Percentiles rank a stretch among this genome's conserved stretches.
Evolutionary conservation across 2,329 filamentous ascomycete species (phyloP).

Genomic region (Aspergillus pseudoglaucus): DNA sequence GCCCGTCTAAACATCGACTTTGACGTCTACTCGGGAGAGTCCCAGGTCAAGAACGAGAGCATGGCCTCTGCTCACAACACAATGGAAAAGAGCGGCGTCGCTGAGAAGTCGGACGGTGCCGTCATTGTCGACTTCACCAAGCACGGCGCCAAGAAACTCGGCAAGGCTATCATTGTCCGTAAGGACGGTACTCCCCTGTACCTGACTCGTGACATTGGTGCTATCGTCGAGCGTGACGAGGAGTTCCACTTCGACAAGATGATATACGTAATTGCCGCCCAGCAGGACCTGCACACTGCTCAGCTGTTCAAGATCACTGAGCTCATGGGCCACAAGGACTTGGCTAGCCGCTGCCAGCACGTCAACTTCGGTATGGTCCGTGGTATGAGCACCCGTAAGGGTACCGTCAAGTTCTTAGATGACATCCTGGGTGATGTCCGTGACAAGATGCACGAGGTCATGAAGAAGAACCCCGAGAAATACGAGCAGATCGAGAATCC

Average conservation of each 20-base stretch:
- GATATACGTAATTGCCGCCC: conserved; percentile 60
- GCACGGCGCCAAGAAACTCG: conserved; percentile 60
- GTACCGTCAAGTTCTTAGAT: conserved; percentile 67
- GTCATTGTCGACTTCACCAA: conserved; percentile 65
- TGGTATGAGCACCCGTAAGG: conserved; percentile 59
- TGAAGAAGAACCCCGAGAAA: conserved; percentile 84
- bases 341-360: conserved; percentile 54
- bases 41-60: conserved; percentile 56
- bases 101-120: conserved; percentile 59
- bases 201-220: conserved; percentile 63
- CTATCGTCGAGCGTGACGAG: conserved; percentile 56
- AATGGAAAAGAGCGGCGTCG: conserved; percentile 55
- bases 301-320: conserved; percentile 61
- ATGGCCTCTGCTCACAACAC: conserved; percentile 55
- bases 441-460: conserved; percentile 97
- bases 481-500: conserved; percentile 86
- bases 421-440: conserved; percentile 72
- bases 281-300: conserved; percentile 59
- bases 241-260: conserved; percentile 60
- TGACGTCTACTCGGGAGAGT: conserved; percentile 64
- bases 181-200: conserved; percentile 64
- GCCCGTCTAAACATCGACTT: conserved; percentile 59
- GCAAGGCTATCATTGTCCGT: conserved; percentile 60
- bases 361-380: conserved; percentile 63
- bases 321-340: conserved; percentile 55